These are phyloP conservation scores for Clonostachys solani DNA, from an alignment of 2,329 filamentous ascomycete species.

Conservation along the genomic window DNA sequence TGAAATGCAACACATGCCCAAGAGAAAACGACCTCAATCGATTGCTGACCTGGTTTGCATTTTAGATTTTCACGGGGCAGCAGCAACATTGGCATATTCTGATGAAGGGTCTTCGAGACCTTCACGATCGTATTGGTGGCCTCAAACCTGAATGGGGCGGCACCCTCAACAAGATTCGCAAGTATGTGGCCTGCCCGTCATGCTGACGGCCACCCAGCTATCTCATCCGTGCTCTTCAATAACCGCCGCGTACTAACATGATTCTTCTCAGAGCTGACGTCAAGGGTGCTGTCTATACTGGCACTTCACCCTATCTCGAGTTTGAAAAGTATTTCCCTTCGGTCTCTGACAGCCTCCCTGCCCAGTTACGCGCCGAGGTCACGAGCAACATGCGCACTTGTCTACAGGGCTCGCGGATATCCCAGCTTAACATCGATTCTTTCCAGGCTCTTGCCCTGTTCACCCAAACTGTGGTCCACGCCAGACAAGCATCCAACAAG, in stretches of 20 bases:
- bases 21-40: neutral
- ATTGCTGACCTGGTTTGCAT: neutral
- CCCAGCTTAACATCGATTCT: conserved; percentile 11
- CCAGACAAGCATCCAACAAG: conserved; percentile 4
- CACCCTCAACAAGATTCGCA: conserved; percentile 17
- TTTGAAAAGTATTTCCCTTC: conserved; percentile 15
- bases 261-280: conserved; percentile 21
- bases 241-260: no score
- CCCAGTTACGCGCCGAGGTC: conserved; percentile 6
- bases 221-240: no score
- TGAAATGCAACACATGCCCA: neutral
- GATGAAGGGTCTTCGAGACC: conserved; percentile 23
- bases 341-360: conserved; percentile 13
- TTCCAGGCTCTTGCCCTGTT: conserved; percentile 18
- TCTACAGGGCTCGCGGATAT: conserved; percentile 13
- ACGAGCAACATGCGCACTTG: conserved; percentile 8
- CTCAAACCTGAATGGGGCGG: conserved; percentile 8
- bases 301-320: conserved; percentile 21
- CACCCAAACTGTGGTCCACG: conserved; percentile 12
- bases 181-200: conserved; percentile 10
- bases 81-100: conserved; percentile 31
- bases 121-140: conserved; percentile 21
- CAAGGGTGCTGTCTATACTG: conserved; percentile 24
- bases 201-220: no score
- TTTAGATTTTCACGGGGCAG: conserved; percentile 22